A percentile compares a stretch with the other conserved stretches of the same genome.
phyloP scores from a whole-genome alignment of 495 filamentous ascomycete genomes.

The Podospora anserina region DNA sequence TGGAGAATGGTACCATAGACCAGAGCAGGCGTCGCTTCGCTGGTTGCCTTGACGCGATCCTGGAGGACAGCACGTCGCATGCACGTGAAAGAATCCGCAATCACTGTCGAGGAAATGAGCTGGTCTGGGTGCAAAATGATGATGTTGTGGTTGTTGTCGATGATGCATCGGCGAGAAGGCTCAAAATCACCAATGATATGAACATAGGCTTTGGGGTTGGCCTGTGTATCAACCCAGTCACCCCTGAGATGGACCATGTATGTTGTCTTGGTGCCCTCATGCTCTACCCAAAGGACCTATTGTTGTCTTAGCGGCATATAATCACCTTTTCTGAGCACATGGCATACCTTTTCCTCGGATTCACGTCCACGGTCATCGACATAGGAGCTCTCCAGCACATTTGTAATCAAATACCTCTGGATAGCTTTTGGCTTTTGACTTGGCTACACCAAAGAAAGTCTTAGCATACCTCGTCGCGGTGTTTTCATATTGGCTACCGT shows the following conservation, averaged over 20 bases:
- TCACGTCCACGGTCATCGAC: slow-evolving; percentile 56
- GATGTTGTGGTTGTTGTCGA: slow-evolving; percentile 75
- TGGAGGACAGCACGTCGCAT: slow-evolving; percentile 86
- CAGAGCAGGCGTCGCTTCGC: slow-evolving; percentile 69
- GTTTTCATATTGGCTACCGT: slow-evolving; percentile 22
- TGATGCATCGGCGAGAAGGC: slow-evolving; percentile 60
- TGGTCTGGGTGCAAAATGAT: slow-evolving; percentile 94
- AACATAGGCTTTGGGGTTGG: slow-evolving; percentile 67
- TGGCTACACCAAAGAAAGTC: slow-evolving; percentile 38
- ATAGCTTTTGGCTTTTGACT: slow-evolving; percentile 63
- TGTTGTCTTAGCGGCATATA: slow-evolving; percentile 5
- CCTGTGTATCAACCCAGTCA: slow-evolving; percentile 78
- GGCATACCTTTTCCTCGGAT: slow-evolving; percentile 66
- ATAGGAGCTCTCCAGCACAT: slow-evolving; percentile 65
- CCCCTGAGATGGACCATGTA: slow-evolving; percentile 76
- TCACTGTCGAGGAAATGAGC: slow-evolving; percentile 86
- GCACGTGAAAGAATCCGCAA: slow-evolving; percentile 90
- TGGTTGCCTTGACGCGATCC: slow-evolving; percentile 85
- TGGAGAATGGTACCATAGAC: slow-evolving; percentile 91
- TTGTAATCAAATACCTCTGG: slow-evolving; percentile 76
- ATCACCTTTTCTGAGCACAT: neutral
- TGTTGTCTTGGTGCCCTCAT: slow-evolving; percentile 61
- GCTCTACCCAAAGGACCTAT: slow-evolving; percentile 72
- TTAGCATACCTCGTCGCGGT: slow-evolving; percentile 40
- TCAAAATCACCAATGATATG: slow-evolving; percentile 83